These are phyloP conservation scores for Tarenaya hassleriana DNA, from an alignment of 345 rosid species.

Conservation along the genomic window DNA sequence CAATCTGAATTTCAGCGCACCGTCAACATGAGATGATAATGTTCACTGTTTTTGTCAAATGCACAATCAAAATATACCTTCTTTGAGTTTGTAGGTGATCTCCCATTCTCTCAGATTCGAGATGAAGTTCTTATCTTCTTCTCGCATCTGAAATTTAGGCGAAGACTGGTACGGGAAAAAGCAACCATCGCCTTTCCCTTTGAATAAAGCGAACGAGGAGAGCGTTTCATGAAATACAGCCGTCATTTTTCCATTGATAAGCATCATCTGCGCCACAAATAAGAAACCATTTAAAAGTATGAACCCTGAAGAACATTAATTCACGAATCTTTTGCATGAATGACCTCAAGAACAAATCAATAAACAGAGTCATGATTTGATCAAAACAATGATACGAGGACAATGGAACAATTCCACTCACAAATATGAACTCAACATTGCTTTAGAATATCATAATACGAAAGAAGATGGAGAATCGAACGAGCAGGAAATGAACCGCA, in stretches of 20 bases:
- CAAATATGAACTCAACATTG: too few relatives aligned
- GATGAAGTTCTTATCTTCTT: constrained; percentile 21
- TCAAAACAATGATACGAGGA: not conserved
- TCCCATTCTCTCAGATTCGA: constrained; percentile 21
- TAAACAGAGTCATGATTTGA: not conserved
- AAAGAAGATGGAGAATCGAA: too few relatives aligned
- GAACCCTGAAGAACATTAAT: not conserved
- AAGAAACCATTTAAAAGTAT: not conserved
- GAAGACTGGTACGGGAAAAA: constrained; percentile 18
- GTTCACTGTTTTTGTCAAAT: too few relatives aligned
- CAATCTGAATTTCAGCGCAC: too few relatives aligned
- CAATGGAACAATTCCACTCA: too few relatives aligned
- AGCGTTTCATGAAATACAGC: constrained; percentile 24
- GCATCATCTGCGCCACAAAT: constrained; percentile 20
- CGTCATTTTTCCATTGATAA: constrained; percentile 16
- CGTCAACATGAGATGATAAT: too few relatives aligned
- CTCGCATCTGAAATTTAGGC: constrained; percentile 22
- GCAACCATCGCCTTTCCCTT: not conserved
- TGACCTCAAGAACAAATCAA: too few relatives aligned
- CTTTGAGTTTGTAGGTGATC: constrained; percentile 9
- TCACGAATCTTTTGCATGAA: not conserved
- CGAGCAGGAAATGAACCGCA: too few relatives aligned
- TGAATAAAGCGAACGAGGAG: constrained; percentile 18
- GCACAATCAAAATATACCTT: too few relatives aligned
- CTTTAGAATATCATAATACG: too few relatives aligned